Conservation (phyloP, 441 rosid species). For the Mallotus repandus region DNA sequence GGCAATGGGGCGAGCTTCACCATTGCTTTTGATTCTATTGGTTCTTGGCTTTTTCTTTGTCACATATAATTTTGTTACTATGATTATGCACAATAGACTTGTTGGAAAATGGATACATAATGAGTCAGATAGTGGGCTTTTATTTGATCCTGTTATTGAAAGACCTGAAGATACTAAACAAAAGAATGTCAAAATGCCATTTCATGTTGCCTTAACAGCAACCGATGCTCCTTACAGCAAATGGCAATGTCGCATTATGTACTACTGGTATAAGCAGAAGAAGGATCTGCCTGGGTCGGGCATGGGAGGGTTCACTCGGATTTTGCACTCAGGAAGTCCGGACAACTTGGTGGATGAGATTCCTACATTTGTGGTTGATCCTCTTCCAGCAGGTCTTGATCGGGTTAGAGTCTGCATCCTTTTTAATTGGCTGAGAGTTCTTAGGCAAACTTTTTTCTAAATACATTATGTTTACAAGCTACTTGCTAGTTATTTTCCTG, state of each 20-base stretch:
- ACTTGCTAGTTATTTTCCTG: background rate
- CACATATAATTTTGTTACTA: constrained; percentile 60
- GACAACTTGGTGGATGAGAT: constrained; percentile 71
- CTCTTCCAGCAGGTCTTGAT: constrained; percentile 72
- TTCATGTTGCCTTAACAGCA: constrained; percentile 66
- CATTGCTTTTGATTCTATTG: constrained; percentile 45
- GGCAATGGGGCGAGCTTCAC: constrained; percentile 54
- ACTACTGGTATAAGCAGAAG: constrained; percentile 61
- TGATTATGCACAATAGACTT: constrained; percentile 49
- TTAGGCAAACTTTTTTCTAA: background rate
- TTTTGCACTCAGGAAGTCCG: constrained; percentile 66
- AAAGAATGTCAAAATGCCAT: constrained; percentile 40
- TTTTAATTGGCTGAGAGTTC: background rate
- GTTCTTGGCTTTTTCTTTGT: constrained; percentile 62
- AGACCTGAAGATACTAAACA: constrained; percentile 48
- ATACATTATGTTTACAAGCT: background rate
- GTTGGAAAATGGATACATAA: constrained; percentile 32
- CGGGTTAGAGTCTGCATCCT: constrained; percentile 12
- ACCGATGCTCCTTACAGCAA: constrained; percentile 61
- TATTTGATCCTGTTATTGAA: constrained; percentile 60
- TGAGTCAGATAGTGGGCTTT: constrained; percentile 33
- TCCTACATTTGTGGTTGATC: constrained; percentile 63
- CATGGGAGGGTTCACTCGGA: constrained; percentile 67
- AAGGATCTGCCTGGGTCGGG: constrained; percentile 61
- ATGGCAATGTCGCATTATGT: constrained; percentile 80